Evolutionary conservation across 163 green algal genomes (phyloP), one percentile per base, ranked within the genome.

Genomic region (Scenedesmus sp.): DNA sequence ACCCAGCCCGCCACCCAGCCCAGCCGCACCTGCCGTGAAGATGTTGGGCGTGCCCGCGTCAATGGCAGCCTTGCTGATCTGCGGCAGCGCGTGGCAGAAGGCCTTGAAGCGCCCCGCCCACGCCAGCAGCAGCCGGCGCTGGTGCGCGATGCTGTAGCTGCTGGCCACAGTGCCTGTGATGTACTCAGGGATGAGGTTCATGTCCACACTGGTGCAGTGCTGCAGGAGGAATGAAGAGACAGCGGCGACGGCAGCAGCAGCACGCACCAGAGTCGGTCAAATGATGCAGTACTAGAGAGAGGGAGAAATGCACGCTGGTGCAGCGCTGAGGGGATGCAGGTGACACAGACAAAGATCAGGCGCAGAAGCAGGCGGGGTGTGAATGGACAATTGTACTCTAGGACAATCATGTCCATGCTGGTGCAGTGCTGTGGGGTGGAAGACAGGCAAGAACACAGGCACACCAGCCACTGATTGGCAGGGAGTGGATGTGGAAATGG

Each of bases 71-170:
- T 52, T 12, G 5, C 16, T 34, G 55, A 76, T 56, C 52, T 76
- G 16, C 10, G 89, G 89, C 67, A 86, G 66, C 6, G 52, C 54
- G 20, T 7, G 55, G 55, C 60, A 87, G 88, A 92, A 92, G 26
- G 79, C 79, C 34, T 56, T 91, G 88, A 92, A 92, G 81, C 88
- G 81, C 8, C 62, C 46, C 13, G 83, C 64, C 89, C 89, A 92
- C 5, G 55, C 82, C 55, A 76, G n/a, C 82, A 92, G 89, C 79
- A 92, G 83, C 54, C 5, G 15, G n/a, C 64, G 82, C 66, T 90
- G 89, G 54, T 90, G 52, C 6, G 18, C 89, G 0, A 64, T 7
- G 8, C 18, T 77, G 82, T 90, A 92, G 1, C 18, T 8, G 12
- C 60, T 86, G 12, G 82, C 54, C 7, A 92, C 82, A 15, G 15